These are phyloP conservation scores for Sutorius australiensis DNA, from an alignment of 768 basidiomycete species.

Conservation along the genomic window DNA sequence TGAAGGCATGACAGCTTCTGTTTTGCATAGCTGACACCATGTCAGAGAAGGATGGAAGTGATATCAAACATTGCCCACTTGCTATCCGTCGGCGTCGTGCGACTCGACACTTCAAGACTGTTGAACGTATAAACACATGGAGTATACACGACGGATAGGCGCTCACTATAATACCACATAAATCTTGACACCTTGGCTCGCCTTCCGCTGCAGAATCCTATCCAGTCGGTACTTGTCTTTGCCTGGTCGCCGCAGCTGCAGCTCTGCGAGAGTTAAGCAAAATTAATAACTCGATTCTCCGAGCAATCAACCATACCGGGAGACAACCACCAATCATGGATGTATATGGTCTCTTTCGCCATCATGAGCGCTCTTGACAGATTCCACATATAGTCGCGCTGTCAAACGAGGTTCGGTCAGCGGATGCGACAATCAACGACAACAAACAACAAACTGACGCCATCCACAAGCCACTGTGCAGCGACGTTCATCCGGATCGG, in stretches of 20 bases:
- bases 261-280: conserved; percentile 42
- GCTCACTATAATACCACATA: conserved; percentile 90
- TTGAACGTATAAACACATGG: conserved; percentile 5
- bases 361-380: conserved; percentile 85
- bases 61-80: conserved; percentile 45
- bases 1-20: conserved; percentile 75
- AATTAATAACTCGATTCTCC: not conserved
- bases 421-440: not conserved
- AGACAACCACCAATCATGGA: conserved; percentile 98
- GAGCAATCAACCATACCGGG: conserved; percentile 51
- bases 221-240: conserved; percentile 88
- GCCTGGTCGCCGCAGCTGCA: conserved; percentile 79
- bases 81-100: conserved; percentile 93
- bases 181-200: conserved; percentile 93
- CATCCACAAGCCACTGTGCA: conserved; percentile 97
- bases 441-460: conserved; percentile 48
- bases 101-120: conserved; percentile 92
- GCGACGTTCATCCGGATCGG: conserved; percentile 91
- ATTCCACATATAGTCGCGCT: conserved; percentile 99
- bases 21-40: conserved; percentile 69
- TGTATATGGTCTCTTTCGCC: conserved; percentile 85
- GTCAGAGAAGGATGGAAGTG: conserved; percentile 4
- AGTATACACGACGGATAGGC: not conserved
- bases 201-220: conserved; percentile 80
- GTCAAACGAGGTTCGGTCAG: conserved; percentile 4